These are phyloP conservation scores for Aspergillus bertholletiae DNA, from an alignment of 495 filamentous ascomycete species.

Conservation along the genomic window DNA sequence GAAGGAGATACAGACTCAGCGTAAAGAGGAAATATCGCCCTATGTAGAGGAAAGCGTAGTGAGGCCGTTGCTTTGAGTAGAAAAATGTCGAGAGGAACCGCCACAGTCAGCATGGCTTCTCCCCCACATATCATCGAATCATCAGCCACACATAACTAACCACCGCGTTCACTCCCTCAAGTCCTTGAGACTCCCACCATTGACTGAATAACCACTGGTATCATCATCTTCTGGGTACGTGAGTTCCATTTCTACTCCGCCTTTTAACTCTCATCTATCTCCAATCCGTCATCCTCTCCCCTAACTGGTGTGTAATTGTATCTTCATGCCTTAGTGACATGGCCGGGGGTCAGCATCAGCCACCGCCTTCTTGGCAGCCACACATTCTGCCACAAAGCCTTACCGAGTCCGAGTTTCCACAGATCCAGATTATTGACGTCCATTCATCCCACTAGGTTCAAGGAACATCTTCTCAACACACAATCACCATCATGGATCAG, in stretches of 20 bases:
- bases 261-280: not conserved
- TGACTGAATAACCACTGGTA: not conserved
- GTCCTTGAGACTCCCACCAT: too few species aligned
- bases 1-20: too few species aligned
- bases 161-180: too few species aligned
- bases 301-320: not conserved
- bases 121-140: too few species aligned
- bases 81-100: too few species aligned
- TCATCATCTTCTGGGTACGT: not conserved
- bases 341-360: too few species aligned
- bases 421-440: constrained; percentile 14
- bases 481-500: constrained; percentile 48
- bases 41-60: too few species aligned
- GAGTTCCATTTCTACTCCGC: not conserved
- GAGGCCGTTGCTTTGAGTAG: too few species aligned
- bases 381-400: constrained; percentile 12
- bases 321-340: too few species aligned
- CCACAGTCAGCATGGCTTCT: too few species aligned
- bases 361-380: constrained; percentile 9
- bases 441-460: constrained; percentile 14
- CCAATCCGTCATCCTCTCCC: not conserved
- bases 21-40: too few species aligned
- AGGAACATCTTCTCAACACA: constrained; percentile 15
- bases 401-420: constrained; percentile 12
- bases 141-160: too few species aligned